These are phyloP conservation scores for Passalora sequoiae DNA, from an alignment of 2,329 filamentous ascomycete species.

Conservation along the genomic window DNA sequence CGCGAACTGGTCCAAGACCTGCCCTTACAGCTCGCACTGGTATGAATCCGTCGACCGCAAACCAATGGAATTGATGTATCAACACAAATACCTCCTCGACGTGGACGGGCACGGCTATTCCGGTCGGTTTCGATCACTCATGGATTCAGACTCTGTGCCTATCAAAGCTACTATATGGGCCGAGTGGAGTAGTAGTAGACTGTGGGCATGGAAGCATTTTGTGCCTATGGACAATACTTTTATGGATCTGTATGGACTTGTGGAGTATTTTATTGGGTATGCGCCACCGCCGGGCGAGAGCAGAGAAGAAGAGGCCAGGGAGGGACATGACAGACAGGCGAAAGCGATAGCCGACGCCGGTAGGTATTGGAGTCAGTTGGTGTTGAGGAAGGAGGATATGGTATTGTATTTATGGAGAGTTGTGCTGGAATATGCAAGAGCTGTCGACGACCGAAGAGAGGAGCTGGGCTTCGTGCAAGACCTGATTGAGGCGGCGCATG, in stretches of 20 bases:
- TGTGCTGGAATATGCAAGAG: constrained; percentile 68
- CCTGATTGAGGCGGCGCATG: too few relatives aligned
- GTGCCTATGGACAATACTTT: constrained; percentile 7
- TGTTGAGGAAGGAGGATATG: constrained; percentile 66
- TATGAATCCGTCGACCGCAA: neutral
- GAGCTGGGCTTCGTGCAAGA: constrained; percentile 34
- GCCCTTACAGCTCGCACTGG: neutral
- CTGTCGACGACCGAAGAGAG: constrained; percentile 59
- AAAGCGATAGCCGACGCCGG: constrained; percentile 59
- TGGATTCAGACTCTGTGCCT: constrained; percentile 1
- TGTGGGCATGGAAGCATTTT: constrained; percentile 5
- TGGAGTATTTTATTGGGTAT: constrained; percentile 5
- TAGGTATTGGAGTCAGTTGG: constrained; percentile 58
- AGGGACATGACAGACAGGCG: constrained; percentile 2
- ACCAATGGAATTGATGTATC: constrained; percentile 1
- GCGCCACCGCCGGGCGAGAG: neutral
- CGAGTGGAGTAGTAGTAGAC: neutral
- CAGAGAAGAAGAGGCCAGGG: neutral
- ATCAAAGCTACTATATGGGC: constrained; percentile 4
- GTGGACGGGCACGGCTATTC: constrained; percentile 5
- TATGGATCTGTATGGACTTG: constrained; percentile 1
- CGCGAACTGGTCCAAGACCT: neutral
- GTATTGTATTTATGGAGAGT: constrained; percentile 75
- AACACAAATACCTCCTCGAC: constrained; percentile 4
- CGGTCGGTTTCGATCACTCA: constrained; percentile 1